Evolutionary conservation across 2,329 filamentous ascomycete genomes (phyloP).

Genomic region (Calonectria crousiana): DNA sequence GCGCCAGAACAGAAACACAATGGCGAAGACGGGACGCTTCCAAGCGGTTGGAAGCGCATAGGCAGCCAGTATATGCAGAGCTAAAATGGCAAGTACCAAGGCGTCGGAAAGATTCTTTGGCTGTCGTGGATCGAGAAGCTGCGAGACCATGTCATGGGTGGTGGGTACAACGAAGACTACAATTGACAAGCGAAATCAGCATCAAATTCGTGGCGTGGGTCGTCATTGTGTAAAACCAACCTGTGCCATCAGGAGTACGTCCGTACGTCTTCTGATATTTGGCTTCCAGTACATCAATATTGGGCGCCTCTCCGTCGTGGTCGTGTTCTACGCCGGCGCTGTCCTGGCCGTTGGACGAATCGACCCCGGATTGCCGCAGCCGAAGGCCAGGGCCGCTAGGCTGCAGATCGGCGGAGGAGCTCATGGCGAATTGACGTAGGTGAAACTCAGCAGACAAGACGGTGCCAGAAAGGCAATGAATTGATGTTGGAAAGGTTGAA

Average conservation of each 20-base stretch:
- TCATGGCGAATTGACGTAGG: constrained; percentile 41
- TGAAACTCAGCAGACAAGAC: constrained; percentile 12
- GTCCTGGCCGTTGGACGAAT: constrained; percentile 33
- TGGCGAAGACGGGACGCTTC: constrained; percentile 82
- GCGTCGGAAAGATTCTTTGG: constrained; percentile 94
- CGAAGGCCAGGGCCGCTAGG: constrained; percentile 44
- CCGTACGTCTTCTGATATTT: constrained; percentile 83
- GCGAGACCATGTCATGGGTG: constrained; percentile 99
- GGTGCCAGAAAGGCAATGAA: constrained; percentile 15
- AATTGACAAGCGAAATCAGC: constrained; percentile 43
- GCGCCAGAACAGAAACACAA: constrained; percentile 92
- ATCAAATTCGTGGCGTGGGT: constrained; percentile 22
- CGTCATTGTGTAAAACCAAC: constrained; percentile 67
- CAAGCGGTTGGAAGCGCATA: constrained; percentile 77
- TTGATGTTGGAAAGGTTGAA: neutral
- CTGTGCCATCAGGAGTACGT: constrained; percentile 88
- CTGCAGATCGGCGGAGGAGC: constrained; percentile 46
- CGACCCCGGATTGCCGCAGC: constrained; percentile 43
- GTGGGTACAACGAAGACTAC: constrained; percentile 94
- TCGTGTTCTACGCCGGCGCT: constrained; percentile 26
- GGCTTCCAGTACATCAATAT: constrained; percentile 22
- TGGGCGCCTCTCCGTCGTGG: constrained; percentile 29
- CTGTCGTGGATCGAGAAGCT: constrained; percentile 92
- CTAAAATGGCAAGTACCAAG: constrained; percentile 83
- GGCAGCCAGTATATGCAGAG: constrained; percentile 78